These are phyloP conservation scores for Corylus heterophylla DNA, from an alignment of 306 rosid genomes.

Conservation along the genomic window DNA sequence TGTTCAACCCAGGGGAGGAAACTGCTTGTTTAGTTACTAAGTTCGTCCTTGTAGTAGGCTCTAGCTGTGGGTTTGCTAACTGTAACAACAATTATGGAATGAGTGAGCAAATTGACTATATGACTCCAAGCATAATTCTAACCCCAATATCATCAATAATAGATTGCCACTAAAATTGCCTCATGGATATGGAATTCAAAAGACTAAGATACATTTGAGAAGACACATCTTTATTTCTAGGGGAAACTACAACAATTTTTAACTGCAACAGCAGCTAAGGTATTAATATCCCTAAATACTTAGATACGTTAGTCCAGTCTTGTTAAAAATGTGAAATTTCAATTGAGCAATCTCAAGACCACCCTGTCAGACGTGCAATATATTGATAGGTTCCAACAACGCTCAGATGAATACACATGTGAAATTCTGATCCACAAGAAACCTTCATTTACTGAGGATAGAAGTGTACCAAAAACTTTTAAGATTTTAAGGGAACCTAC, in stretches of 20 bases:
- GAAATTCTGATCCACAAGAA: slow-evolving; percentile 1
- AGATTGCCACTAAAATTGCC: slow-evolving; percentile 10
- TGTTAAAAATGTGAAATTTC: neutral
- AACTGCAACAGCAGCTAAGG: neutral
- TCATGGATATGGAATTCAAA: neutral
- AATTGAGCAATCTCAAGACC: neutral
- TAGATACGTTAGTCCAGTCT: neutral
- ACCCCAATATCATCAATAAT: neutral
- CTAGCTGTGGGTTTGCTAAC: slow-evolving; percentile 78
- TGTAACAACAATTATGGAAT: slow-evolving; percentile 45
- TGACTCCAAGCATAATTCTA: slow-evolving; percentile 18
- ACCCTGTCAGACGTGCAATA: neutral
- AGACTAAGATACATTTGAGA: slow-evolving; percentile 1
- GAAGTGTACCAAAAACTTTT: neutral
- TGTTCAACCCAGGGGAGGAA: slow-evolving; percentile 72
- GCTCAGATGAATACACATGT: neutral
- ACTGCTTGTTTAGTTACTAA: slow-evolving; percentile 58
- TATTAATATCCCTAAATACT: neutral
- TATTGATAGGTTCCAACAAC: neutral
- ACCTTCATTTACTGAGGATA: neutral
- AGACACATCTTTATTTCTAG: neutral
- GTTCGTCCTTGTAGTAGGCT: slow-evolving; percentile 59
- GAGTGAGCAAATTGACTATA: slow-evolving; percentile 27
- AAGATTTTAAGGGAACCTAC: slow-evolving; percentile 49
- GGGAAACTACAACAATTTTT: neutral